A percentile compares a stretch with the other conserved stretches of the same genome.
Evolutionary conservation across 2,329 filamentous ascomycete species (phyloP).

Genomic region (Ophiosphaerella herpotricha): DNA sequence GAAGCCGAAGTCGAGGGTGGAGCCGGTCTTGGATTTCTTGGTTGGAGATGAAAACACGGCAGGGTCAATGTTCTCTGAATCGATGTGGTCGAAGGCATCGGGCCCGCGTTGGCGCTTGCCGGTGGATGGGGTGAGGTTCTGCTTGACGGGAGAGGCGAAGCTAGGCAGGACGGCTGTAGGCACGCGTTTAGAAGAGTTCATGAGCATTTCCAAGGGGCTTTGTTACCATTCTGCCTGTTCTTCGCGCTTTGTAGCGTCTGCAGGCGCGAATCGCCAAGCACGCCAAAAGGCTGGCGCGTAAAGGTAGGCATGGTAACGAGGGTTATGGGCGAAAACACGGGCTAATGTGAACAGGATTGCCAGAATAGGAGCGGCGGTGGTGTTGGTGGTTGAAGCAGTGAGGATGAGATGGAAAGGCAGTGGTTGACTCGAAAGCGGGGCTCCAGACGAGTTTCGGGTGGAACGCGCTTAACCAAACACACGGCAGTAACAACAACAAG

Average conservation of each 20-base stretch:
- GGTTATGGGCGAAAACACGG: constrained; percentile 3
- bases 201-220: background rate
- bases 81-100: constrained; percentile 52
- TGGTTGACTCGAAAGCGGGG: constrained; percentile 10
- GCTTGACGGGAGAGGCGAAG: constrained; percentile 42
- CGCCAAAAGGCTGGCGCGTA: constrained; percentile 75
- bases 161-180: constrained; percentile 37
- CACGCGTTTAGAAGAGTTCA: constrained; percentile 23
- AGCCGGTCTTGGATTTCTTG: constrained; percentile 57
- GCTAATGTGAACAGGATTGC: constrained; percentile 3
- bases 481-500: constrained; percentile 3
- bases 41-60: constrained; percentile 54
- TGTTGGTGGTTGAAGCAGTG: constrained; percentile 6
- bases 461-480: background rate
- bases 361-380: constrained; percentile 3
- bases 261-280: constrained; percentile 69
- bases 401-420: background rate
- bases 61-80: constrained; percentile 66
- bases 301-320: constrained; percentile 46
- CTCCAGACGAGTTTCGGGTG: constrained; percentile 12
- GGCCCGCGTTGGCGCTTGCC: constrained; percentile 54
- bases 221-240: constrained; percentile 70
- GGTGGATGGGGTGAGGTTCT: constrained; percentile 30
- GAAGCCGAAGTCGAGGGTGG: constrained; percentile 39
- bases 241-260: constrained; percentile 75